These are phyloP conservation scores for Fomes fomentarius DNA, from an alignment of 1,284 basidiomycete species.

Conservation along the genomic window DNA sequence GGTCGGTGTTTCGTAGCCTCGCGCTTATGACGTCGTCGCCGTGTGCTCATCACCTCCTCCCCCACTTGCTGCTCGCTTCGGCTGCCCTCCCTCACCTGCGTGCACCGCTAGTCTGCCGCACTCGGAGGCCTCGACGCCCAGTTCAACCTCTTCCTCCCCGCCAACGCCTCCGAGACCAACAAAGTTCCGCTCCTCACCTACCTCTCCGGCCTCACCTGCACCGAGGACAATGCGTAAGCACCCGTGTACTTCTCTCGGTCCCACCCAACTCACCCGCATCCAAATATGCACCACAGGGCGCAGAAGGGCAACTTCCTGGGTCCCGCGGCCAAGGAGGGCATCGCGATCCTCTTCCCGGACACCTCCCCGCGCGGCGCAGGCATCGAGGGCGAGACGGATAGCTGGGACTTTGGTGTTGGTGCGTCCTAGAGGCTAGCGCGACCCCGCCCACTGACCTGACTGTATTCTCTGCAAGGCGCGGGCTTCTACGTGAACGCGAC, in stretches of 20 bases:
- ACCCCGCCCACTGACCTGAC: no score
- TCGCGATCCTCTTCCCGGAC: constrained; percentile 95
- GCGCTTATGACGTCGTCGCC: constrained; percentile 1
- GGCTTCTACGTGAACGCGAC: constrained; percentile 96
- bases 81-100: constrained; percentile 24
- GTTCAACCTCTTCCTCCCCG: constrained; percentile 92
- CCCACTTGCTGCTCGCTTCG: neutral
- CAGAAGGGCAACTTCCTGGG: constrained; percentile 89
- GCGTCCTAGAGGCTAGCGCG: no score
- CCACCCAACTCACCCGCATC: neutral
- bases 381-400: constrained; percentile 85
- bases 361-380: constrained; percentile 94
- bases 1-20: constrained; percentile 39
- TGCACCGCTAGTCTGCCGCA: constrained; percentile 49
- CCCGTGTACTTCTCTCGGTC: neutral
- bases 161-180: constrained; percentile 47
- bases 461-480: no score
- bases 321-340: constrained; percentile 79
- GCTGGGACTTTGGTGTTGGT: constrained; percentile 93
- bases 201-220: constrained; percentile 94
- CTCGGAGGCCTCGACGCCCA: constrained; percentile 82
- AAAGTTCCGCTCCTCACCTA: constrained; percentile 88
- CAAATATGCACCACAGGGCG: constrained; percentile 51
- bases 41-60: constrained; percentile 16
- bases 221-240: constrained; percentile 89